Evolutionary conservation across 768 basidiomycete genomes (phyloP).

Genomic region (Lactifluus rugatus): DNA sequence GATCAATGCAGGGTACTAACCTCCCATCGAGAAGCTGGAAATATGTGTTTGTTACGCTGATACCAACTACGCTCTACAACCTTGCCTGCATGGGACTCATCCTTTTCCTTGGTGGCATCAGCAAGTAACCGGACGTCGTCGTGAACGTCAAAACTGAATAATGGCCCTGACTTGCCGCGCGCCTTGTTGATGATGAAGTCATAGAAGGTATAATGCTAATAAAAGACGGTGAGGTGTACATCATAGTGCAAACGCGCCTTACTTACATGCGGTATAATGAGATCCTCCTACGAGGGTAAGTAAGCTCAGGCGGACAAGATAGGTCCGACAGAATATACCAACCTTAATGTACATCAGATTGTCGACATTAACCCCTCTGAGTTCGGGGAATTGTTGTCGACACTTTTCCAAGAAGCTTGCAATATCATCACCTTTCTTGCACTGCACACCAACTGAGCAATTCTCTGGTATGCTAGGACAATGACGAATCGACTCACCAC

Average conservation of each 20-base stretch:
- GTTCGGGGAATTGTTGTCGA: slow-evolving; percentile 84
- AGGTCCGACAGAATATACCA: slow-evolving; percentile 18
- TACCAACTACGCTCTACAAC: slow-evolving; percentile 96
- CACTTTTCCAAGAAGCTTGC: slow-evolving; percentile 87
- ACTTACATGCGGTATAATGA: slow-evolving; percentile 91
- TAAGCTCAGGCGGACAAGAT: slow-evolving; percentile 3
- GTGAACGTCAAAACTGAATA: slow-evolving; percentile 99
- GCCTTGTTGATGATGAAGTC: slow-evolving; percentile 98
- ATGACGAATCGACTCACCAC: slow-evolving; percentile 42
- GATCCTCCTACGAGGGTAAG: slow-evolving; percentile 63
- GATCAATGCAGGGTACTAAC: slow-evolving; percentile 32
- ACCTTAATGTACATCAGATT: slow-evolving; percentile 99
- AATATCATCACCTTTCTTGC: slow-evolving; percentile 93
- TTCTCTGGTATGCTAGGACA: not conserved
- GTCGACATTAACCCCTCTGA: slow-evolving; percentile 83
- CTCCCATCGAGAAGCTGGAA: slow-evolving; percentile 96
- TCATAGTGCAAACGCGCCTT: not conserved
- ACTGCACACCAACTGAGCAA: slow-evolving; percentile 43
- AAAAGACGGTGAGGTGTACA: slow-evolving; percentile 1
- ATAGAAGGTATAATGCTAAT: slow-evolving; percentile 93
- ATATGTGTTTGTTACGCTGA: slow-evolving; percentile 94
- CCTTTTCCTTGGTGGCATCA: slow-evolving; percentile 94
- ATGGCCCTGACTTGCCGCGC: slow-evolving; percentile 92
- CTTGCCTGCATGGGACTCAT: slow-evolving; percentile 97
- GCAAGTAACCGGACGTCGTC: slow-evolving; percentile 92